These are phyloP conservation scores for Coccinonectria pachysandricola DNA, from an alignment of 2,329 filamentous ascomycete species.

Conservation along the genomic window DNA sequence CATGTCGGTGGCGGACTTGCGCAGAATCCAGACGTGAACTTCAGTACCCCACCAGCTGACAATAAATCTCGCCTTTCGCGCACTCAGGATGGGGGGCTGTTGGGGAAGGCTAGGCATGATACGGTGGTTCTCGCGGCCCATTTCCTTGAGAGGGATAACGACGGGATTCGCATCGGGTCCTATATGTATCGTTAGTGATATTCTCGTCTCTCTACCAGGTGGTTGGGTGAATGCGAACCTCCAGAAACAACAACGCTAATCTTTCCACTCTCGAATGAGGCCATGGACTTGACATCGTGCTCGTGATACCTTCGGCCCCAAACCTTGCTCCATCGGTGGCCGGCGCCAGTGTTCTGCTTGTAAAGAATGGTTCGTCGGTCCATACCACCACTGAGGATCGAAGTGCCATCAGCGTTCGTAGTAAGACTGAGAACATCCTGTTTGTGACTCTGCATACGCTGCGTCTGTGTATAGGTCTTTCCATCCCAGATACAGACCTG, in stretches of 20 bases:
- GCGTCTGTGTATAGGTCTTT: slow-evolving; percentile 78
- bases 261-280: slow-evolving; percentile 72
- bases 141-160: slow-evolving; percentile 61
- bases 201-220: too few species aligned
- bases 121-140: slow-evolving; percentile 75
- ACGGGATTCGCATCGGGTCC: slow-evolving; percentile 79
- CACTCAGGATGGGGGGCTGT: slow-evolving; percentile 60
- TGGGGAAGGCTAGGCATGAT: slow-evolving; percentile 79
- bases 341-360: slow-evolving; percentile 51
- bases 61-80: slow-evolving; percentile 62
- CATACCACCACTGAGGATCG: slow-evolving; percentile 83
- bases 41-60: slow-evolving; percentile 90
- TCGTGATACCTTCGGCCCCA: slow-evolving; percentile 79
- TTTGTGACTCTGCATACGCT: slow-evolving; percentile 77
- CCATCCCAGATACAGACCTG: slow-evolving; percentile 92
- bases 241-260: slow-evolving; percentile 86
- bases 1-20: slow-evolving; percentile 35
- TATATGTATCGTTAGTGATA: slow-evolving; percentile 23
- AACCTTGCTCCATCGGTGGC: slow-evolving; percentile 71
- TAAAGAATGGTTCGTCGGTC: slow-evolving; percentile 82
- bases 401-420: slow-evolving; percentile 66
- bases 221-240: too few species aligned
- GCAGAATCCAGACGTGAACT: slow-evolving; percentile 67
- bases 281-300: slow-evolving; percentile 92
- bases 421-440: slow-evolving; percentile 88